These are phyloP conservation scores for Lactifluus subvellereus DNA, from an alignment of 768 basidiomycete species.

Conservation along the genomic window DNA sequence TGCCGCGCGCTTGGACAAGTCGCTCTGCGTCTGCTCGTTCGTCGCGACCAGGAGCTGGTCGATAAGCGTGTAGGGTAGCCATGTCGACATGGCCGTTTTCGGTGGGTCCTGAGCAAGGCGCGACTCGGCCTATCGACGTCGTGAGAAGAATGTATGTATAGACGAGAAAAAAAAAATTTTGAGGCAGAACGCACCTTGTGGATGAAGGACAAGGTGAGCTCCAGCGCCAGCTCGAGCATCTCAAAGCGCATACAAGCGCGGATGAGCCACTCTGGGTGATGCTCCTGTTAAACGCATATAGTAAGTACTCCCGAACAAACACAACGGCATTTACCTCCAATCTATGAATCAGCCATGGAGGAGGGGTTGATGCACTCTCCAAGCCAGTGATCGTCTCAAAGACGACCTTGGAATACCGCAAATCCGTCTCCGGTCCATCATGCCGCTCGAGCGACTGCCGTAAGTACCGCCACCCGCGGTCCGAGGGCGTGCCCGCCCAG, in stretches of 20 bases:
- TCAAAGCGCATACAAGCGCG: slow-evolving; percentile 74
- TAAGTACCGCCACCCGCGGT: slow-evolving; percentile 85
- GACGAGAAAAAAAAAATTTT: background rate
- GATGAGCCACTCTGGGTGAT: slow-evolving; percentile 82
- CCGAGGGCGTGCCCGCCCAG: slow-evolving; percentile 76
- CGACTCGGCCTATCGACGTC: slow-evolving; percentile 43
- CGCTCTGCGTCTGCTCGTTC: slow-evolving; percentile 39
- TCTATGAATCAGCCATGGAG: slow-evolving; percentile 76
- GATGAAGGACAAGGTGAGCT: slow-evolving; percentile 64
- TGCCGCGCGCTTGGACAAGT: slow-evolving; percentile 40
- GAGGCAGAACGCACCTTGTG: slow-evolving; percentile 50
- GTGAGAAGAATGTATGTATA: background rate
- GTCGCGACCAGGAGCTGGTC: slow-evolving; percentile 75
- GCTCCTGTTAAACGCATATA: slow-evolving; percentile 38
- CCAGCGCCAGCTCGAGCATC: slow-evolving; percentile 68
- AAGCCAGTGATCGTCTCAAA: slow-evolving; percentile 70
- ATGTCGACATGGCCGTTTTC: slow-evolving; percentile 56
- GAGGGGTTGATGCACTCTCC: slow-evolving; percentile 56
- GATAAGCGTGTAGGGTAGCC: slow-evolving; percentile 79
- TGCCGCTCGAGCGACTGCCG: slow-evolving; percentile 73
- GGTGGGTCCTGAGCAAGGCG: slow-evolving; percentile 47
- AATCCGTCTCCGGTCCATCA: slow-evolving; percentile 66
- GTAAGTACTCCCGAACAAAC: background rate
- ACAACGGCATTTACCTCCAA: slow-evolving; percentile 49
- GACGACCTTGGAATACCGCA: slow-evolving; percentile 67